Percentiles rank a stretch among this genome's conserved stretches.
Evolutionary conservation across 352 stramenopile genomes (phyloP).

Genomic region (Blastocystis sp.): DNA sequence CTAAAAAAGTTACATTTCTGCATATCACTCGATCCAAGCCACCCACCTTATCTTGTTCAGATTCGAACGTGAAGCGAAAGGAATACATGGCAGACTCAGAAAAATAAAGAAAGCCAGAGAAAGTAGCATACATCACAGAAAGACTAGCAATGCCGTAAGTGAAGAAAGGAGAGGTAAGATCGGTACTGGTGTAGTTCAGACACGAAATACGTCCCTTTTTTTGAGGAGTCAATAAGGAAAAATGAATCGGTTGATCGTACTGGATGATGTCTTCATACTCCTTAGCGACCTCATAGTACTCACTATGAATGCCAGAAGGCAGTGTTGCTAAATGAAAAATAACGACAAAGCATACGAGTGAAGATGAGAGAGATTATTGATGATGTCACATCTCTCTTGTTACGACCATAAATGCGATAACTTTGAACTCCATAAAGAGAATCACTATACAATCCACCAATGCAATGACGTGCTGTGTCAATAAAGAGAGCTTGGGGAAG

Average conservation of each 20-base stretch:
- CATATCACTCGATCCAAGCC: not conserved
- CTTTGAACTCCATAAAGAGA: not conserved
- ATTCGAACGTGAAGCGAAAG: conserved; percentile 19
- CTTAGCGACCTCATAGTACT: not conserved
- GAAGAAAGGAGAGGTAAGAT: conserved; percentile 25
- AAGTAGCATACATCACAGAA: not conserved
- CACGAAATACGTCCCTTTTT: not conserved
- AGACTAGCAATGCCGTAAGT: not conserved
- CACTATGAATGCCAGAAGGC: not conserved
- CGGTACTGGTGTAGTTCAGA: not conserved
- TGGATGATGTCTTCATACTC: not conserved
- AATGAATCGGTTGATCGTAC: not conserved
- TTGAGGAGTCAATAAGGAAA: not conserved
- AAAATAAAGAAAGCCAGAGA: conserved; percentile 8
- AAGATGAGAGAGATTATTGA: not conserved
- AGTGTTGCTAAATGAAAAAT: not conserved
- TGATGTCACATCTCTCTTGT: not conserved
- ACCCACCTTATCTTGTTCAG: not conserved
- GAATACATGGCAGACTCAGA: not conserved
- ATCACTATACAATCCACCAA: conserved; percentile 4
- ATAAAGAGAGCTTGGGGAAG: conserved; percentile 20
- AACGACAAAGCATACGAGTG: not conserved
- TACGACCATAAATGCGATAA: not conserved
- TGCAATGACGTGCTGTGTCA: not conserved
- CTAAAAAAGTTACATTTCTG: conserved; percentile 19